phyloP scores from a whole-genome alignment of 2,329 filamentous ascomycete species.

The Aspergillus hiratsukae region DNA sequence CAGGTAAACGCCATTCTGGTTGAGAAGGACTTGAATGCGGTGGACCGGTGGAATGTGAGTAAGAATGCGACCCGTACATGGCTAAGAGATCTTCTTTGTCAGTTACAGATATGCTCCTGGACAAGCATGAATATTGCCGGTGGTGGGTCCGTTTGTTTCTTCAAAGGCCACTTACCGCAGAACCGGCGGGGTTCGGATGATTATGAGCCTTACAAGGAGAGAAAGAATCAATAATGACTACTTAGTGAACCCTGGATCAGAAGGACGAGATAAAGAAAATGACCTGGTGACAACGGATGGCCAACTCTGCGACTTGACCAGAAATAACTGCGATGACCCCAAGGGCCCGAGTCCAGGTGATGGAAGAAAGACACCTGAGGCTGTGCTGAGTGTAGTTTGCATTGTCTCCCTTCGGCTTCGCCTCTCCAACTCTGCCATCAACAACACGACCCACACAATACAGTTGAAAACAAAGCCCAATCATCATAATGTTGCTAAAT shows the following conservation, averaged over 20 bases:
- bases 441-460: neutral
- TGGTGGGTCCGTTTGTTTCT: neutral
- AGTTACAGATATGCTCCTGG: neutral
- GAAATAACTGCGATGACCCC: neutral
- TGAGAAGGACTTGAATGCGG: slow-evolving; percentile 22
- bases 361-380: neutral
- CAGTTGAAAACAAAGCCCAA: neutral
- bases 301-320: neutral
- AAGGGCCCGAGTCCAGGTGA: neutral
- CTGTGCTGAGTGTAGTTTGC: neutral
- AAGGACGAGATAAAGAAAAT: neutral
- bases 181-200: neutral
- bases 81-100: slow-evolving; percentile 2
- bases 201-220: neutral
- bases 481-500: neutral
- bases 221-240: neutral
- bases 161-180: neutral
- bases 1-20: slow-evolving; percentile 37
- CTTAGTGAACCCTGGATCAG: neutral
- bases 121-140: neutral
- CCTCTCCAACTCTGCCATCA: neutral
- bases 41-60: slow-evolving; percentile 22
- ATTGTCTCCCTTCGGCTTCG: neutral
- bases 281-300: neutral
- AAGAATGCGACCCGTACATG: slow-evolving; percentile 33